Evolutionary conservation across 225 moss, liverwort and hornwort species (phyloP), one percentile per base, ranked within the genome.

Genomic region (Physcomitrellopsis africana): DNA sequence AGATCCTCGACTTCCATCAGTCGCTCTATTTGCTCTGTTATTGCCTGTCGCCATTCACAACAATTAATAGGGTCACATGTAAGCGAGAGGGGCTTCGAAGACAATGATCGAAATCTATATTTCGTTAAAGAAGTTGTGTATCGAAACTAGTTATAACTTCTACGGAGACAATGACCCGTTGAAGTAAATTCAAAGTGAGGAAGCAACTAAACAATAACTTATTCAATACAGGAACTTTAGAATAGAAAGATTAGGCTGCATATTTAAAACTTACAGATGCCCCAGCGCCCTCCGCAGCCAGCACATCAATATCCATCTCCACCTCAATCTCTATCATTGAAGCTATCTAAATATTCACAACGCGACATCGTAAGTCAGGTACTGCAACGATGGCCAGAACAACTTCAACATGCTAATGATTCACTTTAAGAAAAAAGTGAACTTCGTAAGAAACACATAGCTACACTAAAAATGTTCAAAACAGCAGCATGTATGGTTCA

Each of bases 261-360:
- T 67, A 67, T 53, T 27, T n/a, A 24, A 15, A 11, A 59, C 85
- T 85, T 79, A 97, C 97, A 51, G 83, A 78, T 72, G 95, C 87
- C 66, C 84, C 90, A 17, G 95, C 92, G 53, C 85, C 88, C 84
- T 99, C 99, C n/a, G 95, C 95, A 77, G 90, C 99, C 58, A 99
- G 83, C 51, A 99, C 93, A 81, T 99, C 99, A 46, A 93, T 75
- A 56, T 99, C 99, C 95, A 99, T 93, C 85, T 99, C 99, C 83
- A 99, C 99, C 84, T 99, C 99, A 74, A 99, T 99, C 84, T 99
- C 99, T 72, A 99, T 95, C 99, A 99, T 99, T 18, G 99, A 95
- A 26, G 99, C 90, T 55, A 99, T 89, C 97, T 99, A 80, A 70
- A 53, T 56, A 79, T 62, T 18, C 72, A 71, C 29, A 72, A 75